Evolutionary conservation across 2,329 filamentous ascomycete species (phyloP).

Genomic region (Fusarium anguioides): DNA sequence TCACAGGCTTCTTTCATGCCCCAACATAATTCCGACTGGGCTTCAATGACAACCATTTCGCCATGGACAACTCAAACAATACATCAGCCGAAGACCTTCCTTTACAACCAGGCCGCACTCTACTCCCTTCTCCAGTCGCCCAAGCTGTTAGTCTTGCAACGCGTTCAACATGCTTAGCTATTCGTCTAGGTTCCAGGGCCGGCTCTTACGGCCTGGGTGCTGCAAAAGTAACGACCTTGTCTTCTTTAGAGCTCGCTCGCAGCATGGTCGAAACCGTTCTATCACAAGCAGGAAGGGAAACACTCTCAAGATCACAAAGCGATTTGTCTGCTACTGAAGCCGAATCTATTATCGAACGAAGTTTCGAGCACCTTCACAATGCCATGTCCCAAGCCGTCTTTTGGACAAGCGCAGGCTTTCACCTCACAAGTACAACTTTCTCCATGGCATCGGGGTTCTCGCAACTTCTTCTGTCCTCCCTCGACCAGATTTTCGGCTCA

Average conservation of each 20-base stretch:
- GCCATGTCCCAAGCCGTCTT: conserved; percentile 70
- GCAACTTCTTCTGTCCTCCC: conserved; percentile 66
- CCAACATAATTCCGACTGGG: conserved; percentile 2
- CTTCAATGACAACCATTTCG: conserved; percentile 17
- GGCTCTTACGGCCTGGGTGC: conserved; percentile 64
- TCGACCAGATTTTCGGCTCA: conserved; percentile 74
- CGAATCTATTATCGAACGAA: conserved; percentile 67
- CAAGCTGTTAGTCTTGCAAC: conserved; percentile 70
- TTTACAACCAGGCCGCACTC: conserved; percentile 54
- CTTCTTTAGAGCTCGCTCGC: conserved; percentile 67
- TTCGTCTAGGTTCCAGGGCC: conserved; percentile 64
- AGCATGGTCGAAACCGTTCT: conserved; percentile 66
- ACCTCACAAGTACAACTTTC: conserved; percentile 66
- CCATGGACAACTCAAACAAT: conserved; percentile 38
- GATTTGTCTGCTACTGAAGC: conserved; percentile 63
- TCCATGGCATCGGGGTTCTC: conserved; percentile 66
- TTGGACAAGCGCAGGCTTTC: conserved; percentile 70
- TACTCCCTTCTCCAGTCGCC: conserved; percentile 68
- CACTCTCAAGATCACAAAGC: conserved; percentile 57
- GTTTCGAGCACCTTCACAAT: conserved; percentile 66
- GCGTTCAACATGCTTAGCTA: conserved; percentile 67
- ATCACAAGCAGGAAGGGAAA: conserved; percentile 63
- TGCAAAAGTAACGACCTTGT: conserved; percentile 66
- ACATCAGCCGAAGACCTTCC: conserved; percentile 28
- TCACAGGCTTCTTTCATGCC: not conserved